Evolutionary conservation across 2,329 filamentous ascomycete genomes (phyloP), one percentile per base, ranked within the genome.

Genomic region (Endocalyx cinctus): DNA sequence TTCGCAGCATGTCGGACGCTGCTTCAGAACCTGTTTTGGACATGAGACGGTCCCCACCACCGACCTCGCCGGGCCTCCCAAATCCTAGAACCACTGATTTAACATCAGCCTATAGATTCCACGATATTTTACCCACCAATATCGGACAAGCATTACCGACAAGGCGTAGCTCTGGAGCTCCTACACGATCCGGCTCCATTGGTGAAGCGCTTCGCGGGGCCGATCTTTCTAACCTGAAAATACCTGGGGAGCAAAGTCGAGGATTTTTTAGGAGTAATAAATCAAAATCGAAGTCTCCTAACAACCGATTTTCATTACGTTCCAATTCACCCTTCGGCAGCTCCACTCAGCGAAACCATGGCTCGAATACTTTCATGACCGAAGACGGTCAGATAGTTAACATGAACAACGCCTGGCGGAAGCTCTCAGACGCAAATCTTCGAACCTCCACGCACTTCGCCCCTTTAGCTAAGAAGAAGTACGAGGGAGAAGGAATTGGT

Each of bases 391-490:
- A 74, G 29, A 56, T 74, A 2, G 63, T 87, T 32, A 82, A 88
- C 51, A 74, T 84, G 58, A 77, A 72, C 38, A 82, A 69, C 42
- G 81, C 83, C 4, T 86, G 88, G 52, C 71, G 80, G 31, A 74
- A 77, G 38, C 63, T 88, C 13, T 87, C 84, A 2, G 82, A 89
- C 52, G 82, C 82, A 10, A 79, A 81, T 31, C 61, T 89, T 27
- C 71, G 70, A 18, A 79, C 80, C 5, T 71, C 76, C 13, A 80
- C 83, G 17, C 74, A 67, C 31, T 60, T 90, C 19, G 71, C 81
- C 6, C 66, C 69, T 31, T 63, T 86, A 15, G 72, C 79, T 42
- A 71, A 75, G 31, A 82, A 80, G 50, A 67, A 62, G 23, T 37
- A 52, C 5, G 64, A 66, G 12, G 52, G 54, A 10, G 60, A 64